phyloP scores from a whole-genome alignment of 495 filamentous ascomycete genomes.

The Corynascus novoguineensis region DNA sequence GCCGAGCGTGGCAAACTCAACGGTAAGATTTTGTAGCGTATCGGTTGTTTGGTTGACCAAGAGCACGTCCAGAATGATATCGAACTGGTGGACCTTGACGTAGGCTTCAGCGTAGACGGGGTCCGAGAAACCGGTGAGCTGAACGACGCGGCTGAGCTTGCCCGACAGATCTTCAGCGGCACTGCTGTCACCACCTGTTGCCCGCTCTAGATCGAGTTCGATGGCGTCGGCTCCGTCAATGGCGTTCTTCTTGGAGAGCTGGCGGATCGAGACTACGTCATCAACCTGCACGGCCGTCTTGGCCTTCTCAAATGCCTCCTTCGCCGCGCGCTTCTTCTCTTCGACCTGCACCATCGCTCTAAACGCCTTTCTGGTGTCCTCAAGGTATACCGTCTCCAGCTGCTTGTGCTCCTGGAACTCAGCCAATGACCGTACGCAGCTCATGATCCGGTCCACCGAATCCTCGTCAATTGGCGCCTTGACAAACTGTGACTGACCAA shows the following conservation, averaged over 20 bases:
- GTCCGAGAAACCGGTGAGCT: slow-evolving; percentile 97
- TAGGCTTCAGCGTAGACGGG: slow-evolving; percentile 98
- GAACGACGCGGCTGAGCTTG: slow-evolving; percentile 93
- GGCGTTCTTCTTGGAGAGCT: slow-evolving; percentile 87
- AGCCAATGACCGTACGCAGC: slow-evolving; percentile 84
- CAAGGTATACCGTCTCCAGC: slow-evolving; percentile 85
- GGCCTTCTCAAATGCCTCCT: slow-evolving; percentile 85
- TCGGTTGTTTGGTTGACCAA: slow-evolving; percentile 97
- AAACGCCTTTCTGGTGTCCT: slow-evolving; percentile 96
- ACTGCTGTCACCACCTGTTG: slow-evolving; percentile 80
- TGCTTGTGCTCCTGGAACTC: slow-evolving; percentile 87
- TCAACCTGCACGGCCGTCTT: slow-evolving; percentile 94
- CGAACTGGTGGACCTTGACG: slow-evolving; percentile 98
- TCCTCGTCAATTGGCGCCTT: slow-evolving; percentile 98
- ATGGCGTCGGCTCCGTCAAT: slow-evolving; percentile 78
- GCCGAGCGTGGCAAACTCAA: slow-evolving; percentile 96
- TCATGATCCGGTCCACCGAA: slow-evolving; percentile 95
- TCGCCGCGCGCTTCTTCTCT: slow-evolving; percentile 90
- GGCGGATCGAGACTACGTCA: slow-evolving; percentile 86
- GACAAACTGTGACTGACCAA: slow-evolving; percentile 95
- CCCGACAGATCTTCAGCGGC: slow-evolving; percentile 76
- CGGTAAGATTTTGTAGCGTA: slow-evolving; percentile 92
- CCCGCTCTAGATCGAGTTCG: slow-evolving; percentile 86
- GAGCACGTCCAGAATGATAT: slow-evolving; percentile 95
- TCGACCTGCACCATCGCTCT: slow-evolving; percentile 96